These are phyloP conservation scores for Microbotryum saponariae DNA, from an alignment of 1,284 basidiomycete genomes.

Conservation along the genomic window DNA sequence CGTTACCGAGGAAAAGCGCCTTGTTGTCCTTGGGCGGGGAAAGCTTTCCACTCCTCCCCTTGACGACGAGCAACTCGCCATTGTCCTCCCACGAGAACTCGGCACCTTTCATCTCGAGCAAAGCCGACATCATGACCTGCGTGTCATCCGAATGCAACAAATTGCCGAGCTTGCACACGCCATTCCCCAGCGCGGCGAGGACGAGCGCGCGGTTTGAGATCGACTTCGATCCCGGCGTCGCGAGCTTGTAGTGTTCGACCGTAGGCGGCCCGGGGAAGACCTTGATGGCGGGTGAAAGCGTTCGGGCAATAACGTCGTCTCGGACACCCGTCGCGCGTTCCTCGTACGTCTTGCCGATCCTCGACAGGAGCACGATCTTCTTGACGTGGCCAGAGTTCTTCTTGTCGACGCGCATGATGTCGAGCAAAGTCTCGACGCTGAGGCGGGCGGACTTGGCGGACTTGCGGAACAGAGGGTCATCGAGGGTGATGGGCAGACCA, in stretches of 20 bases:
- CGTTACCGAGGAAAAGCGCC: slow-evolving; percentile 92
- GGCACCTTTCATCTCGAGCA: slow-evolving; percentile 84
- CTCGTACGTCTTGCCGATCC: slow-evolving; percentile 88
- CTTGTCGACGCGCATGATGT: slow-evolving; percentile 92
- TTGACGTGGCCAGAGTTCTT: slow-evolving; percentile 85
- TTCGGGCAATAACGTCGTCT: slow-evolving; percentile 71
- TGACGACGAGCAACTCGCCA: slow-evolving; percentile 85
- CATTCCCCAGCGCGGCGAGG: slow-evolving; percentile 81
- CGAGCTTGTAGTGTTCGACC: slow-evolving; percentile 65
- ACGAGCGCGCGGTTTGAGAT: slow-evolving; percentile 94
- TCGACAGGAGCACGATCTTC: slow-evolving; percentile 84
- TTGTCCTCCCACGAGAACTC: slow-evolving; percentile 85
- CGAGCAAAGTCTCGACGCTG: slow-evolving; percentile 72
- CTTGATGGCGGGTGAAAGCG: slow-evolving; percentile 65
- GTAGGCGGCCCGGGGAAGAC: slow-evolving; percentile 60
- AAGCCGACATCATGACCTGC: slow-evolving; percentile 95
- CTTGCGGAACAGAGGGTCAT: slow-evolving; percentile 64
- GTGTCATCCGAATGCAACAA: slow-evolving; percentile 96
- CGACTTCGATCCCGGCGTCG: slow-evolving; percentile 92
- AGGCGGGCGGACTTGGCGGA: slow-evolving; percentile 58
- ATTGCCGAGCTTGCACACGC: slow-evolving; percentile 81
- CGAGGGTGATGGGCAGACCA: slow-evolving; percentile 71
- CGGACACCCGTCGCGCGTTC: slow-evolving; percentile 79
- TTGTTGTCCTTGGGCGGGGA: slow-evolving; percentile 67
- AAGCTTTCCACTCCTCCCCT: slow-evolving; percentile 76